Conservation (phyloP, 306 rosid species). For the Pyrus betulifolia region DNA sequence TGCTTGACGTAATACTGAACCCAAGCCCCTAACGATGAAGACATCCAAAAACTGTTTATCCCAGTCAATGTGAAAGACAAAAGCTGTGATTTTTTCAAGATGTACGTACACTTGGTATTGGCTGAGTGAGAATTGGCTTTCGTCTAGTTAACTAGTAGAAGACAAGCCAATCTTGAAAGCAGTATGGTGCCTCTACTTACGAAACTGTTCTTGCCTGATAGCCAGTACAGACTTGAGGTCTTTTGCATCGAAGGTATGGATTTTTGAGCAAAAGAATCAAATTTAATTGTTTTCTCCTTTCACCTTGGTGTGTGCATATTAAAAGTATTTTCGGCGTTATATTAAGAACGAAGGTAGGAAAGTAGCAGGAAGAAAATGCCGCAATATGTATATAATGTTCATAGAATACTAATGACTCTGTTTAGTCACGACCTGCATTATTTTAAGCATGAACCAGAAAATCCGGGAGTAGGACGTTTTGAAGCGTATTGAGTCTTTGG, state of each 20-base stretch:
- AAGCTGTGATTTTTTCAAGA: constrained; percentile 60
- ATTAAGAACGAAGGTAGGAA: neutral
- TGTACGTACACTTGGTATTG: constrained; percentile 67
- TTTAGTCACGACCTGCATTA: neutral
- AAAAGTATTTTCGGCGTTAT: neutral
- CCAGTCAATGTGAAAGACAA: constrained; percentile 56
- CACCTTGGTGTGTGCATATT: neutral
- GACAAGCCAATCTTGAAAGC: constrained; percentile 40
- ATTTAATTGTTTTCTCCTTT: constrained; percentile 8
- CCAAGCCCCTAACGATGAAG: constrained; percentile 55
- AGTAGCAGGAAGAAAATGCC: neutral
- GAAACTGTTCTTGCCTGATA: constrained; percentile 65
- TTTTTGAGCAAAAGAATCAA: neutral
- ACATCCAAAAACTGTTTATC: constrained; percentile 42
- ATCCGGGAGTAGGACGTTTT: neutral
- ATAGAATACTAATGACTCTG: neutral
- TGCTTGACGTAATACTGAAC: constrained; percentile 4
- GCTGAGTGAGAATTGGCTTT: constrained; percentile 64
- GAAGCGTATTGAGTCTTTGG: neutral
- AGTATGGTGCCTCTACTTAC: constrained; percentile 53
- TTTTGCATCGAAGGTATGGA: constrained; percentile 44
- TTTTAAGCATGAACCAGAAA: neutral
- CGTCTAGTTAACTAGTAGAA: constrained; percentile 28
- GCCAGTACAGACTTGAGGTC: constrained; percentile 70
- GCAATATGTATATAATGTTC: neutral